Base-by-base conservation (phyloP, 2,329 filamentous ascomycete genomes). In the Botrytis deweyae region DNA sequence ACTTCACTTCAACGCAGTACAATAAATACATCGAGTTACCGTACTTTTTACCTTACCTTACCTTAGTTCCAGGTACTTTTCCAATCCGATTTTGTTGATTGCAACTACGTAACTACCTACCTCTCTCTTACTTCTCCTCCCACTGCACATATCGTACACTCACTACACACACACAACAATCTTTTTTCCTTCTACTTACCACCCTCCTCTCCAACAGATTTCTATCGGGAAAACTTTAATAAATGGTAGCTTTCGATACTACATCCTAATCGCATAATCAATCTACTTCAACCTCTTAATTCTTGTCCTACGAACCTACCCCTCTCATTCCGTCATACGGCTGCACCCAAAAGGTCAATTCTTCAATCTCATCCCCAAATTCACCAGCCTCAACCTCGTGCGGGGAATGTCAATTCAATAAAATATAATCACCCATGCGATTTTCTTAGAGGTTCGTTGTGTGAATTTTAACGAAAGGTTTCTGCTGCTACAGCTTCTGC, bases 391-490 rank as follows among this genome's bases (percentile, higher is more conserved):
- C 49, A n/a, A 16, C 18, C 63, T 33, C 40, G 36, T 44, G 66
- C 66, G 66, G 66, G 66, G 66, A 58, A 58, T 33, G 6, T 8
- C 49, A 69, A 58, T 69, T 69, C 49, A 33, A 52, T 68, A 44
- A 68, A 49, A n/a, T 25, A 68, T 38, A 62, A 49, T 36, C 70
- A 72, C 68, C 78, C 66, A 78, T 78, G 76, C 76, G 46, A 76
- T 67, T 71, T 75, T 74, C 73, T 69, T 73, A 61, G 74, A 68
- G 58, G 44, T 36, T 38, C 7, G 18, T 40, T 12, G 61, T 40
- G 73, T 73, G 73, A 70, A 75, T 75, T 75, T 76, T 74, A 72
- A 74, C 46, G 33, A 68, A 75, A 78, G 78, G 76, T 77, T 75
- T 75, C 72, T 75, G 75, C 75, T 75, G 36, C 59, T 61, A 70